phyloP scores from a whole-genome alignment of 495 filamentous ascomycete species.

The Aspergillus sparsus region DNA sequence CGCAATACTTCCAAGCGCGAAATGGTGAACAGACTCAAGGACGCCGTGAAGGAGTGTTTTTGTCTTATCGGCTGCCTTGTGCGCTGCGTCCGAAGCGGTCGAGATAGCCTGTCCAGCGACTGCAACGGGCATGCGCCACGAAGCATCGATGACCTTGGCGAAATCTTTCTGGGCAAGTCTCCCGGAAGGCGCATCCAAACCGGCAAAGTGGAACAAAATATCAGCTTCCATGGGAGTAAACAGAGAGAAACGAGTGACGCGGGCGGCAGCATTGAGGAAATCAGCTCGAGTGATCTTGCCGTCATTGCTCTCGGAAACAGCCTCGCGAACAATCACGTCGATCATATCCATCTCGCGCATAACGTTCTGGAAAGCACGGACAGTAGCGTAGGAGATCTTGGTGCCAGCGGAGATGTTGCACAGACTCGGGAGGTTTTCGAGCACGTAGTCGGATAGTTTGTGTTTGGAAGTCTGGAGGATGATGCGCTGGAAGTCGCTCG shows the following conservation, averaged over 20 bases:
- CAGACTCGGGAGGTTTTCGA: slow-evolving; percentile 89
- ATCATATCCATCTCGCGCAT: slow-evolving; percentile 97
- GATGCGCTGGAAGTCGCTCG: slow-evolving; percentile 94
- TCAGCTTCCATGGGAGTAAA: slow-evolving; percentile 99
- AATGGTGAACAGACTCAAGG: slow-evolving; percentile 84
- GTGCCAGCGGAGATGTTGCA: slow-evolving; percentile 91
- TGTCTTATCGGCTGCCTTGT: slow-evolving; percentile 52
- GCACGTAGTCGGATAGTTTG: slow-evolving; percentile 94
- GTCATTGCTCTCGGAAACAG: slow-evolving; percentile 78
- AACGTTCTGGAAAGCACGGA: slow-evolving; percentile 95
- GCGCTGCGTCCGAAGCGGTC: slow-evolving; percentile 39
- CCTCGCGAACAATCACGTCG: slow-evolving; percentile 84
- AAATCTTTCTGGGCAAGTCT: slow-evolving; percentile 83
- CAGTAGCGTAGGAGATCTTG: slow-evolving; percentile 96
- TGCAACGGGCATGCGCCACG: slow-evolving; percentile 70
- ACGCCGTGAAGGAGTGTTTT: slow-evolving; percentile 59
- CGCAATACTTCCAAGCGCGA: slow-evolving; percentile 81
- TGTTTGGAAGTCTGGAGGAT: slow-evolving; percentile 91
- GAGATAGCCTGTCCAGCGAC: slow-evolving; percentile 39
- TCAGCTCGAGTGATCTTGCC: slow-evolving; percentile 92
- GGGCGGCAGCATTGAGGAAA: slow-evolving; percentile 91
- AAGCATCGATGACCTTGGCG: slow-evolving; percentile 88
- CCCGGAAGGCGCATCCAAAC: slow-evolving; percentile 83
- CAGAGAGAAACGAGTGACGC: slow-evolving; percentile 84
- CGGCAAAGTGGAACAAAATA: slow-evolving; percentile 97